Conservation (phyloP, 2,329 filamentous ascomycete species). For the Pseudogymnoascus verrucosus region DNA sequence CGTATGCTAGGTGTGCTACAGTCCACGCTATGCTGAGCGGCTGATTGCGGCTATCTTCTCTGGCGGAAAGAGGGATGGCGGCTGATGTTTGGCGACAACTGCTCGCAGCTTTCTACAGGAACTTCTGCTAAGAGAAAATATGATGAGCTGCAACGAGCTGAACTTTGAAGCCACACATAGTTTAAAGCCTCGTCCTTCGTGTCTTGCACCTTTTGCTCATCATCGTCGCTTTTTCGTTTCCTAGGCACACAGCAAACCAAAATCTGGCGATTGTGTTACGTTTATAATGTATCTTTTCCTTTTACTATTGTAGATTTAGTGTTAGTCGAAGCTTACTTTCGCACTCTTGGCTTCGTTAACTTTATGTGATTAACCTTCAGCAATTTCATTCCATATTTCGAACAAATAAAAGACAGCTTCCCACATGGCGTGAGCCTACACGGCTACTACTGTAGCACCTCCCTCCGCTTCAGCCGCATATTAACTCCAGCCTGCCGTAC, state of each 20-base stretch:
- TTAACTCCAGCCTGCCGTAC: not conserved
- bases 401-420: not conserved
- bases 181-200: no score
- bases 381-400: not conserved
- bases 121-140: not conserved
- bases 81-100: not conserved
- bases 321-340: no score
- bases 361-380: no score
- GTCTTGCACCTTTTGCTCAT: no score
- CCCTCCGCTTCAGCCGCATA: not conserved
- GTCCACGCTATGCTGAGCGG: slow-evolving; percentile 15
- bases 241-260: no score
- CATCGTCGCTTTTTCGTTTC: no score
- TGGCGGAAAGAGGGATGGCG: slow-evolving; percentile 9
- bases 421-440: not conserved
- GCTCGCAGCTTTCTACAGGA: not conserved
- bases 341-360: no score
- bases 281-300: no score
- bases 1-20: slow-evolving; percentile 17
- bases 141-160: not conserved
- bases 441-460: not conserved
- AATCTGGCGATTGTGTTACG: no score
- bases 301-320: no score
- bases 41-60: slow-evolving; percentile 13
- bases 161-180: not conserved